Conservation (phyloP, 208 protist genomes). For the Leishmania arabica region DNA sequence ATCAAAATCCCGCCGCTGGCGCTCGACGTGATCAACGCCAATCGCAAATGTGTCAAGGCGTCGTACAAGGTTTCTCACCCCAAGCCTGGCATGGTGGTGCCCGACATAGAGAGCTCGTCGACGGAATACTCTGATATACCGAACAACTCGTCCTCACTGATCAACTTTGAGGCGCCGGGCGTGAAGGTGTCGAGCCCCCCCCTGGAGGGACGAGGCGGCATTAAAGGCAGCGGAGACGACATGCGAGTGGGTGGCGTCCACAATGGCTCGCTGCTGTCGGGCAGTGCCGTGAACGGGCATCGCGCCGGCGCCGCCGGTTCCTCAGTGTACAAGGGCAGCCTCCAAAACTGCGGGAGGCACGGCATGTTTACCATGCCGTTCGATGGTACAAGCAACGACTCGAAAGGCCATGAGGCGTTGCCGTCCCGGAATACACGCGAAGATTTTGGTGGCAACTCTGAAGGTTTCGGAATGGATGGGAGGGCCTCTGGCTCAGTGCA, state of each 20-base stretch:
- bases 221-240: too few relatives aligned
- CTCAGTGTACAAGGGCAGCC: slow-evolving; percentile 14
- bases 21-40: slow-evolving; percentile 22
- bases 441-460: not conserved
- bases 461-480: not conserved
- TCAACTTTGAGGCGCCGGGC: slow-evolving; percentile 6
- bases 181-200: slow-evolving; percentile 13
- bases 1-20: slow-evolving; percentile 30
- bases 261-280: not conserved
- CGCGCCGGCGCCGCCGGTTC: too few relatives aligned
- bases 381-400: not conserved
- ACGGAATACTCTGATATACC: slow-evolving; percentile 8
- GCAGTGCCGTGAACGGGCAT: not conserved
- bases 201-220: too few relatives aligned
- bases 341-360: not conserved
- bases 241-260: not conserved
- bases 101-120: too few relatives aligned
- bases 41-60: slow-evolving; percentile 11
- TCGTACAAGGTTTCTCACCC: slow-evolving; percentile 7
- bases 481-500: not conserved
- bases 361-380: not conserved
- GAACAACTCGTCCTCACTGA: not conserved
- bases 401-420: not conserved
- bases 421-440: not conserved
- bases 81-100: not conserved